These are phyloP conservation scores for Fusarium nurragi DNA, from an alignment of 2,329 filamentous ascomycete species.

Conservation along the genomic window DNA sequence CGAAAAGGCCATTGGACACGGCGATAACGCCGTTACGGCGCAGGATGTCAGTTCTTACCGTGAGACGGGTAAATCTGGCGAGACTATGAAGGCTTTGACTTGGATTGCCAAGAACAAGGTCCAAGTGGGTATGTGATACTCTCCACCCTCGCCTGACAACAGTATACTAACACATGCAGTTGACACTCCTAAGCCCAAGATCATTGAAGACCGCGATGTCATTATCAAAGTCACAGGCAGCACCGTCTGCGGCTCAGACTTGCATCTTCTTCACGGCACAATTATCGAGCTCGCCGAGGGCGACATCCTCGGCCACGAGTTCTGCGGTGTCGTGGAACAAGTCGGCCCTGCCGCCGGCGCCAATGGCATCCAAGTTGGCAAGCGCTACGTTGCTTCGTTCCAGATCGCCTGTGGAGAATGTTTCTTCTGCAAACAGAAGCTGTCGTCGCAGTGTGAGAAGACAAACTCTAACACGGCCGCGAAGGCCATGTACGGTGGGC, in stretches of 20 bases:
- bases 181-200: slow-evolving; percentile 73
- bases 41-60: slow-evolving; percentile 75
- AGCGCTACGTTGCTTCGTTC: slow-evolving; percentile 84
- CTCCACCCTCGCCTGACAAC: background rate
- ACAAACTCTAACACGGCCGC: slow-evolving; percentile 78
- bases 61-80: slow-evolving; percentile 56
- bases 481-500: slow-evolving; percentile 80
- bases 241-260: slow-evolving; percentile 67
- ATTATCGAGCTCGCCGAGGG: slow-evolving; percentile 69
- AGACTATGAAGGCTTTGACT: slow-evolving; percentile 80
- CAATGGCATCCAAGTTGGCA: slow-evolving; percentile 64
- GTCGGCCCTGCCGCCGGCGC: slow-evolving; percentile 64
- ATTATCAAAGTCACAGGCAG: slow-evolving; percentile 80
- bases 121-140: slow-evolving; percentile 61
- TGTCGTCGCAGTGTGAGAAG: slow-evolving; percentile 81
- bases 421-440: slow-evolving; percentile 80
- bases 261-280: slow-evolving; percentile 65
- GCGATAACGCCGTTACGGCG: slow-evolving; percentile 68
- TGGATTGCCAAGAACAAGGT: slow-evolving; percentile 88
- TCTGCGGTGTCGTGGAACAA: slow-evolving; percentile 65
- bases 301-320: slow-evolving; percentile 73
- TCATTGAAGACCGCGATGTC: slow-evolving; percentile 79
- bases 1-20: slow-evolving; percentile 76
- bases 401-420: slow-evolving; percentile 81
- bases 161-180: slow-evolving; percentile 48